phyloP scores from a whole-genome alignment of 371 early-diverging fungal species.

The Cokeromyces recurvatus region DNA sequence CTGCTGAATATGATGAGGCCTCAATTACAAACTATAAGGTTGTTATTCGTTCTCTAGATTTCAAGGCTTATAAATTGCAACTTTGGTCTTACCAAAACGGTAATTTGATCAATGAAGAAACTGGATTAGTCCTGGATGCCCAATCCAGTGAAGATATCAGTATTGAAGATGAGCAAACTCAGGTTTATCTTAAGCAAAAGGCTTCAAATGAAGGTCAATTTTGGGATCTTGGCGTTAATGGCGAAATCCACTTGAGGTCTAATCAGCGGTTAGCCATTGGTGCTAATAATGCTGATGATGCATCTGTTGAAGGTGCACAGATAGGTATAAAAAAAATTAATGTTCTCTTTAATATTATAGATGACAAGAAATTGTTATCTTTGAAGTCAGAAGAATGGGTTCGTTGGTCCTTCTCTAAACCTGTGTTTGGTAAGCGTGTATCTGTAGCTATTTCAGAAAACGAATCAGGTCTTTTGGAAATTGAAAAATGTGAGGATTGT shows the following conservation, averaged over 20 bases:
- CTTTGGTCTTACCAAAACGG: constrained; percentile 48
- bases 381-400: constrained; percentile 35
- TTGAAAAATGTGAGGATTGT: constrained; percentile 26
- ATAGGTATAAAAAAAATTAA: constrained; percentile 29
- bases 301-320: constrained; percentile 29
- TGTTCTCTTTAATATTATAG: constrained; percentile 17
- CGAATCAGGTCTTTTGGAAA: constrained; percentile 3
- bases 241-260: constrained; percentile 37
- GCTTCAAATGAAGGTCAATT: constrained; percentile 32
- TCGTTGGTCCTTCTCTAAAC: constrained; percentile 37
- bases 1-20: constrained; percentile 20
- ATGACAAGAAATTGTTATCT: constrained; percentile 16
- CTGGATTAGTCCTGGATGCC: constrained; percentile 47
- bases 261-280: constrained; percentile 32
- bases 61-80: constrained; percentile 41
- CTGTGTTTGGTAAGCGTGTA: constrained; percentile 28
- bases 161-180: constrained; percentile 30
- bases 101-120: constrained; percentile 49
- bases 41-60: constrained; percentile 29
- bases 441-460: constrained; percentile 1
- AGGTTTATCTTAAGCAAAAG: constrained; percentile 22
- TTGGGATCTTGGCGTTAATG: constrained; percentile 35
- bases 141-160: constrained; percentile 24
- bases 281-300: constrained; percentile 20
- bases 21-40: constrained; percentile 13